These are phyloP conservation scores for Populus tremula DNA, from an alignment of 345 rosid species.

Conservation along the genomic window DNA sequence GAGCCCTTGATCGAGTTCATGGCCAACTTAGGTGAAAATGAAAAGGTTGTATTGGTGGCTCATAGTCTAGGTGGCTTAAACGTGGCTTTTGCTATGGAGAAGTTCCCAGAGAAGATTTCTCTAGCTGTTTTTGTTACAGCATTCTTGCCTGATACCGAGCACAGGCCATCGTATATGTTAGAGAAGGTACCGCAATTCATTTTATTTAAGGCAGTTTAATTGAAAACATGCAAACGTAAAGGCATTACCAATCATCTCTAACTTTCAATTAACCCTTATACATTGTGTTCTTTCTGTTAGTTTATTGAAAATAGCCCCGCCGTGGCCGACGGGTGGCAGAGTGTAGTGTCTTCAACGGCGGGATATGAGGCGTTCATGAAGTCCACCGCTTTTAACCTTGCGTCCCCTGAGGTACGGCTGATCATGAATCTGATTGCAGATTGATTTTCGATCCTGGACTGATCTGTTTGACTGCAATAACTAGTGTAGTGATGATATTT, in stretches of 20 bases:
- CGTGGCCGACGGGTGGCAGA: background rate
- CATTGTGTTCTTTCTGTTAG: background rate
- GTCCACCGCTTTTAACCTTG: slow-evolving; percentile 1
- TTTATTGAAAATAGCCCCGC: background rate
- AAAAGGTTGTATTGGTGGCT: slow-evolving; percentile 13
- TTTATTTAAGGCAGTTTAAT: background rate
- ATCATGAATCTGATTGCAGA: background rate
- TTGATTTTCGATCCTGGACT: background rate
- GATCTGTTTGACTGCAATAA: background rate
- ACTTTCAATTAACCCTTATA: background rate
- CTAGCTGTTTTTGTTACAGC: slow-evolving; percentile 15
- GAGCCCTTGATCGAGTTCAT: slow-evolving; percentile 11
- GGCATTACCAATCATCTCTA: background rate
- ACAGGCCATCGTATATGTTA: background rate
- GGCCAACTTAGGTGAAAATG: background rate
- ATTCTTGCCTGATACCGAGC: background rate
- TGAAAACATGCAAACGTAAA: no score
- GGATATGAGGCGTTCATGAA: no score
- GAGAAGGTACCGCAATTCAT: background rate
- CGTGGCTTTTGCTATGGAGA: slow-evolving; percentile 8
- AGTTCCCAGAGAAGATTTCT: slow-evolving; percentile 11
- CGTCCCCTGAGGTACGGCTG: background rate
- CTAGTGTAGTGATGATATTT: background rate
- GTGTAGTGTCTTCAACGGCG: no score
- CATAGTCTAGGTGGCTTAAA: slow-evolving; percentile 16